Base-by-base conservation (phyloP, 176 grass and related monocot genomes). In the Eragrostis curvula region DNA sequence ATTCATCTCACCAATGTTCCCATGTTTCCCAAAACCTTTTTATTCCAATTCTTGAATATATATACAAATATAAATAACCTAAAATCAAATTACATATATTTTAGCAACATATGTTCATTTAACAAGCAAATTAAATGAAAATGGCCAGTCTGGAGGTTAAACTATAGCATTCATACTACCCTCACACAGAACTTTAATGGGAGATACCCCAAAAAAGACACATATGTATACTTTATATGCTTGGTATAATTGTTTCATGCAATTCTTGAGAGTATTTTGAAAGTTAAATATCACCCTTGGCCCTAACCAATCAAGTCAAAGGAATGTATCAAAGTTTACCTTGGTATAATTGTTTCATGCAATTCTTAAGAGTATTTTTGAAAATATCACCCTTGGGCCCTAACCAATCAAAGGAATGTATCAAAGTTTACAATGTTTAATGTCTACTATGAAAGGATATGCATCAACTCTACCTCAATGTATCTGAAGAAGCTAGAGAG, bases 401-500 rank as follows among this genome's bases (percentile, higher is more conserved):
- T 56, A 40, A 78, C 53, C 25, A 66, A 50, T 32, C 52, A 78
- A 85, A 70, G 59, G 43, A 79, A 50, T 85, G 55, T 49, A 71
- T 79, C 66, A 85, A 85, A 71, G 55, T 79, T 65, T 71, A 85
- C 39, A 71, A 71, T 66, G 44, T 36, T 89, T 63, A 84, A 70
- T 80, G 80, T 66, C 52, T 82, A 80, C 24, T 62, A 89, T 75
- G 68, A 85, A 80, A 82, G 79, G 58, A 68, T 44, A 84, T 69
- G 81, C 77, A 85, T 77, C 87, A 57, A 89, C 78, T 80, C 82
- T 89, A 30, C 87, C 77, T 81, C 71, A 41, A 39, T 81, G 45
- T 1, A 76, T 80, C 82, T 75, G 82, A 85, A 89, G 64, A 89
- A 85, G 71, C 64, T 75, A 88, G 69, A 85, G 70, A 84, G 76